Evolutionary conservation across 225 moss, liverwort and hornwort species (phyloP).

Genomic region (Neckera pumila): DNA sequence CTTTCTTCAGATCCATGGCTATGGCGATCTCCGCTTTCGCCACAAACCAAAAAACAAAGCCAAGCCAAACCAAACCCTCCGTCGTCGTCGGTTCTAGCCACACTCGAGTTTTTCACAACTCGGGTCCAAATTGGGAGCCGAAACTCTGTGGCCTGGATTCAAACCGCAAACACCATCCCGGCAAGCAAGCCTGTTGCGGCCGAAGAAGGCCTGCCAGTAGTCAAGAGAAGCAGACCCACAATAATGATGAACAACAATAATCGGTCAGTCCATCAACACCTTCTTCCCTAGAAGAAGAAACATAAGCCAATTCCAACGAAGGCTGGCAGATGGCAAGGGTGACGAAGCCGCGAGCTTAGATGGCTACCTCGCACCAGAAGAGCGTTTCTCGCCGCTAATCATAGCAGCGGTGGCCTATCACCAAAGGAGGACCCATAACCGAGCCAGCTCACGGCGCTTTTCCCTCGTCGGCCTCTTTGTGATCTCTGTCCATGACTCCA

Average conservation of each 20-base stretch:
- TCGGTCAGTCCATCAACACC: background rate
- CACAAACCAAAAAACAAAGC: background rate
- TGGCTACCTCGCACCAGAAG: background rate
- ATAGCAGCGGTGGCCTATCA: background rate
- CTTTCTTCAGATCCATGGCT: slow-evolving; percentile 99
- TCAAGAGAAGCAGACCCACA: background rate
- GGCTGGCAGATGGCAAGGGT: background rate
- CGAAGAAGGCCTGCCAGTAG: background rate
- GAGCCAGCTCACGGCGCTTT: background rate
- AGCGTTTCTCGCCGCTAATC: slow-evolving; percentile 31
- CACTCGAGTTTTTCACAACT: too few relatives aligned
- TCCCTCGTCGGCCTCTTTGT: background rate
- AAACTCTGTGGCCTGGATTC: background rate
- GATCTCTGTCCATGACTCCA: slow-evolving; percentile 8
- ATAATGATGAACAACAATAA: background rate
- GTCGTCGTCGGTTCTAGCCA: background rate
- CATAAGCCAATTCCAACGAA: background rate
- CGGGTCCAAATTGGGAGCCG: background rate
- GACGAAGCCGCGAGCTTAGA: background rate
- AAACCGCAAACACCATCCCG: background rate
- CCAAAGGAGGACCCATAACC: background rate
- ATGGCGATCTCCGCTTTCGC: background rate
- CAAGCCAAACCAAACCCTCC: background rate
- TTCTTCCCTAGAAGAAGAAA: background rate
- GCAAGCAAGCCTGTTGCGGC: background rate